Evolutionary conservation across 345 rosid genomes (phyloP).

Genomic region (Clausena lansium): DNA sequence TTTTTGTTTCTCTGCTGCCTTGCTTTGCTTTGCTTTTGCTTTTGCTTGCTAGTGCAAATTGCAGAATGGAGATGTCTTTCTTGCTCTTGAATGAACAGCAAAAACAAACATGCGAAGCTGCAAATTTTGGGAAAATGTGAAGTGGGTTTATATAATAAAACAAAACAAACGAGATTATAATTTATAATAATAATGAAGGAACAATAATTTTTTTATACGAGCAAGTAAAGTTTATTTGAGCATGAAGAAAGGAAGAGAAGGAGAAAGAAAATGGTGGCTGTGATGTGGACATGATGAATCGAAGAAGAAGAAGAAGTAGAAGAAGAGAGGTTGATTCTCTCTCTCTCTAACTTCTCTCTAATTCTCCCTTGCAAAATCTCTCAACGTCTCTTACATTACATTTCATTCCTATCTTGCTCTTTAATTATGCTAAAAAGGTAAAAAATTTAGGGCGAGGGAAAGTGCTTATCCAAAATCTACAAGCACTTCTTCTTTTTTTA

Average conservation of each 20-base stretch:
- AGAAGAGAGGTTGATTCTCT: conserved; percentile 4
- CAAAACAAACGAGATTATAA: conserved; percentile 4
- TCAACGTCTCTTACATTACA: background rate
- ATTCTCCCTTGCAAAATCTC: background rate
- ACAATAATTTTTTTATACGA: background rate
- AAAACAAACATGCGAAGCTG: conserved; percentile 20
- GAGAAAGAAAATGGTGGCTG: conserved; percentile 7
- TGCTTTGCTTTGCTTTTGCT: conserved; percentile 3
- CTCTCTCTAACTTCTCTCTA: conserved; percentile 1
- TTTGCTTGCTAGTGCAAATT: background rate
- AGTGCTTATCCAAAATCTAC: conserved; percentile 16
- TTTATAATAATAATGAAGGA: background rate
- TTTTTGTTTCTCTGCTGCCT: background rate
- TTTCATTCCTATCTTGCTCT: conserved; percentile 36
- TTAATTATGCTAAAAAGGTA: conserved; percentile 25
- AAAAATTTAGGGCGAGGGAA: background rate
- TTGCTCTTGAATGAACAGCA: conserved; percentile 17
- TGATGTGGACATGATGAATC: background rate
- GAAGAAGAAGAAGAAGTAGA: background rate
- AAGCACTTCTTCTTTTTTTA: background rate
- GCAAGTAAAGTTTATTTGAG: conserved; percentile 11
- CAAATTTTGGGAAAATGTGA: conserved; percentile 26
- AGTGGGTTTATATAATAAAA: conserved; percentile 30
- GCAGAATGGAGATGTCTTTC: background rate
- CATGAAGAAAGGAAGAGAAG: conserved; percentile 16